phyloP scores from a whole-genome alignment of 2,329 filamentous ascomycete species.

The Fusarium citri region DNA sequence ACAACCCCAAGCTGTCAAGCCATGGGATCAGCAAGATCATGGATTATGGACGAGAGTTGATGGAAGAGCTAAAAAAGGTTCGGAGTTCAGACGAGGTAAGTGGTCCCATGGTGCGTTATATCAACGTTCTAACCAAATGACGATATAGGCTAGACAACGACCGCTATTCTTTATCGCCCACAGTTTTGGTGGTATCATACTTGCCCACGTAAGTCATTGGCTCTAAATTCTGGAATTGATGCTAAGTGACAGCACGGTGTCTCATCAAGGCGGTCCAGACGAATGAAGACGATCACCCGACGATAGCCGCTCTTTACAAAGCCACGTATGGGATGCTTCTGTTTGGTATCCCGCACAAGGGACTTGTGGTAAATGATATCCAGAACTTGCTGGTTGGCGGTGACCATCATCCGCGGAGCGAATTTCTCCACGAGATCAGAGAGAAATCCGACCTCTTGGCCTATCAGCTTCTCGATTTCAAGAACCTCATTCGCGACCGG shows the following conservation, averaged over 20 bases:
- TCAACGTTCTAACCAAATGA: too few species aligned
- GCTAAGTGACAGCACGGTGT: not conserved
- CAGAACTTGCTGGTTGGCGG: not conserved
- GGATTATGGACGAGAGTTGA: not conserved
- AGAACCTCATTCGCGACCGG: conserved; percentile 1
- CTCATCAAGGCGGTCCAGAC: not conserved
- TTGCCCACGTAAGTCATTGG: not conserved
- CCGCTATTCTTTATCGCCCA: not conserved
- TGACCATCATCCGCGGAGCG: not conserved
- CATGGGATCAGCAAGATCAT: not conserved
- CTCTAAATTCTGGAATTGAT: too few species aligned
- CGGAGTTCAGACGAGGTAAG: not conserved
- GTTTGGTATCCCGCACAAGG: not conserved
- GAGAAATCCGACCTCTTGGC: not conserved
- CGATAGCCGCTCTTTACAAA: not conserved
- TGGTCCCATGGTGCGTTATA: too few species aligned
- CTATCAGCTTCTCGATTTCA: not conserved
- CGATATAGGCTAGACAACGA: not conserved
- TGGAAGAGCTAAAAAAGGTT: not conserved
- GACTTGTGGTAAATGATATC: not conserved
- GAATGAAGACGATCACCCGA: not conserved
- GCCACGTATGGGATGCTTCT: conserved; percentile 3
- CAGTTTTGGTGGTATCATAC: not conserved
- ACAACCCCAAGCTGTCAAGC: not conserved
- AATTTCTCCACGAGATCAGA: not conserved